Evolutionary conservation across 1,284 basidiomycete genomes (phyloP).

Genomic region (Pseudozyma sp.): DNA sequence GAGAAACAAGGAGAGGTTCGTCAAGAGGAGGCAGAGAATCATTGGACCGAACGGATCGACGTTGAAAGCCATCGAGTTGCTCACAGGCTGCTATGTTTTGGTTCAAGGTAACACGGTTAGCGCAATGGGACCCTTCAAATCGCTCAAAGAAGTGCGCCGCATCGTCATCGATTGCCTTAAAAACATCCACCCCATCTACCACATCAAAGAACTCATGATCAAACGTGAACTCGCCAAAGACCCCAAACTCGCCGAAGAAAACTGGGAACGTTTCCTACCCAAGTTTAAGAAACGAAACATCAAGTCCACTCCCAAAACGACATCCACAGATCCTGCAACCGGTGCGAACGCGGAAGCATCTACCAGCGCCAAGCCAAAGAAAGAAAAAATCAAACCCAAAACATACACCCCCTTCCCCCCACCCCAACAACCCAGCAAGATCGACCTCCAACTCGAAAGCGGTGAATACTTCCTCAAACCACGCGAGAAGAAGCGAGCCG

Average conservation of each 20-base stretch:
- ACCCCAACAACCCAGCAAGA: constrained; percentile 90
- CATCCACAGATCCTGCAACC: neutral
- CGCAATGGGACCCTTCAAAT: constrained; percentile 95
- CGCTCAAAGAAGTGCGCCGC: constrained; percentile 92
- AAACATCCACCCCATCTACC: constrained; percentile 99
- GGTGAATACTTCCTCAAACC: constrained; percentile 77
- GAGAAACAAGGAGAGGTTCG: constrained; percentile 95
- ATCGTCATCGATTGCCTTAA: constrained; percentile 99
- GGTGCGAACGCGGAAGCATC: constrained; percentile 44
- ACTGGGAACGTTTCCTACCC: constrained; percentile 97
- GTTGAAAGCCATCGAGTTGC: constrained; percentile 96
- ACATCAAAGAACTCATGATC: constrained; percentile 99
- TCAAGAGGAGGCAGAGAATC: constrained; percentile 93
- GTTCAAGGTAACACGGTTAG: constrained; percentile 98
- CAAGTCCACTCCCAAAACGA: constrained; percentile 70
- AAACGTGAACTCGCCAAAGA: constrained; percentile 97
- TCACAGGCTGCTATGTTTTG: constrained; percentile 96
- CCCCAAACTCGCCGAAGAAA: constrained; percentile 91
- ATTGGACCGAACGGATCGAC: constrained; percentile 97
- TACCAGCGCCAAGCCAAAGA: constrained; percentile 70
- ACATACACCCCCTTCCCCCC: constrained; percentile 99
- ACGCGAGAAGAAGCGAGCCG: constrained; percentile 76
- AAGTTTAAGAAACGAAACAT: constrained; percentile 90
- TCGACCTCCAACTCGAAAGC: constrained; percentile 92
- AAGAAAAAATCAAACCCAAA: constrained; percentile 78